Evolutionary conservation across 768 basidiomycete species (phyloP).

Genomic region (Suillus luteus): DNA sequence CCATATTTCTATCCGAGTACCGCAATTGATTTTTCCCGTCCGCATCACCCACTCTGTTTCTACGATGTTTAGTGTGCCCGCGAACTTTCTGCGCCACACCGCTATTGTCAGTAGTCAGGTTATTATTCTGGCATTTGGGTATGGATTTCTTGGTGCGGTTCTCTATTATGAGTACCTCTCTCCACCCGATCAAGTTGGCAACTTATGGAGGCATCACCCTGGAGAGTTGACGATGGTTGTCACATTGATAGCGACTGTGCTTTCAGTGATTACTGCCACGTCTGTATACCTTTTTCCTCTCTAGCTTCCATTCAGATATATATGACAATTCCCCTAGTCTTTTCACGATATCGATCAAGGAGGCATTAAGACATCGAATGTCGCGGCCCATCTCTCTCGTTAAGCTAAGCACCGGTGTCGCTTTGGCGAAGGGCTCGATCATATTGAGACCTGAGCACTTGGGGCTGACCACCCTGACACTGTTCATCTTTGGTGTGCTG

Average conservation of each 20-base stretch:
- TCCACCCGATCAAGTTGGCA: constrained; percentile 1
- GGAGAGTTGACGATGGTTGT: constrained; percentile 11
- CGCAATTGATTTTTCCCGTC: neutral
- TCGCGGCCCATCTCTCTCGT: too few relatives aligned
- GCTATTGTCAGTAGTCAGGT: neutral
- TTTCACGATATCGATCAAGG: too few relatives aligned
- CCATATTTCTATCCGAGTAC: too few relatives aligned
- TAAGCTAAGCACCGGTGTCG: too few relatives aligned
- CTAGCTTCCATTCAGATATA: neutral
- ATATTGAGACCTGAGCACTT: too few relatives aligned
- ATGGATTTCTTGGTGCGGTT: constrained; percentile 14
- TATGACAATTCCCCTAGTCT: neutral
- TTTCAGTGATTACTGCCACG: constrained; percentile 7
- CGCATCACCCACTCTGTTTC: neutral
- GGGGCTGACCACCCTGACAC: too few relatives aligned
- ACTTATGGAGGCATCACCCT: constrained; percentile 8
- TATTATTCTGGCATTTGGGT: constrained; percentile 10
- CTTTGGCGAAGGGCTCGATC: too few relatives aligned
- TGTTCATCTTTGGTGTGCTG: too few relatives aligned
- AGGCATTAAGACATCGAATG: constrained; percentile 4
- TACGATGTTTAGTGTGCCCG: neutral
- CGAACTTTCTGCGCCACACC: neutral
- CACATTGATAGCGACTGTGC: constrained; percentile 12
- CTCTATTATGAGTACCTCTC: constrained; percentile 4
- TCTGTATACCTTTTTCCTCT: neutral